phyloP scores from a whole-genome alignment of 2,329 filamentous ascomycete genomes.

The Aspergillus carbonarius region DNA sequence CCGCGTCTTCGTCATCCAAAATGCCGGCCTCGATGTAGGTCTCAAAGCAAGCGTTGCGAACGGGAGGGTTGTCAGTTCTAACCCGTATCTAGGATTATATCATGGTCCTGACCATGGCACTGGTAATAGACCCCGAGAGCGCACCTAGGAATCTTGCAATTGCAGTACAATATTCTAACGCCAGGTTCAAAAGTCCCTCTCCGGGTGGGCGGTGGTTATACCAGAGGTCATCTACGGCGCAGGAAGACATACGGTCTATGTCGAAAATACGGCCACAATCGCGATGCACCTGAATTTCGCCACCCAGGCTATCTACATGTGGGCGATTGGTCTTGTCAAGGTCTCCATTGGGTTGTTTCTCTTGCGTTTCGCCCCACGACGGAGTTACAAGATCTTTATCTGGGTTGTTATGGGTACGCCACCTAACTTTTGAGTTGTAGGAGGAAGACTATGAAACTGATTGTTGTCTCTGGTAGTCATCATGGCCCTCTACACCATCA shows the following conservation, averaged over 20 bases:
- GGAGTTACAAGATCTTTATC: slow-evolving; percentile 39
- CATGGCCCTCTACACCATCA: slow-evolving; percentile 19
- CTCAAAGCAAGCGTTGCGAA: not conserved
- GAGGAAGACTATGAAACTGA: not conserved
- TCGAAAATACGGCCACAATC: slow-evolving; percentile 34
- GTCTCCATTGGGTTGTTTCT: slow-evolving; percentile 45
- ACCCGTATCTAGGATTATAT: slow-evolving; percentile 13
- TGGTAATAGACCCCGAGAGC: slow-evolving; percentile 5
- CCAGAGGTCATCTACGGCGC: slow-evolving; percentile 45
- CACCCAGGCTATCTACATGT: slow-evolving; percentile 18
- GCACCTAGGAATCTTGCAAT: no score
- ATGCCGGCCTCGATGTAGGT: slow-evolving; percentile 20
- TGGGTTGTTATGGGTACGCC: slow-evolving; percentile 36
- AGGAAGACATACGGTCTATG: slow-evolving; percentile 48
- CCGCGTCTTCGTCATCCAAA: slow-evolving; percentile 21
- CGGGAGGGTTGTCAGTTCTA: no score
- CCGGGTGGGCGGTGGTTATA: slow-evolving; percentile 43
- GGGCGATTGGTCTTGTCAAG: slow-evolving; percentile 45
- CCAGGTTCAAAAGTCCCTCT: slow-evolving; percentile 29
- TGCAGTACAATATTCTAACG: no score
- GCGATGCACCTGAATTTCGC: slow-evolving; percentile 47
- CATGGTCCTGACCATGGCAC: slow-evolving; percentile 19
- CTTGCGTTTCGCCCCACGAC: slow-evolving; percentile 42
- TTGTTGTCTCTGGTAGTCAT: slow-evolving; percentile 8
- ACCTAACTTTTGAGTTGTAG: no score